Evolutionary conservation across 192 early-diverging fungal genomes (phyloP), one percentile per base, ranked within the genome.

Genomic region (Coemansia sp.): DNA sequence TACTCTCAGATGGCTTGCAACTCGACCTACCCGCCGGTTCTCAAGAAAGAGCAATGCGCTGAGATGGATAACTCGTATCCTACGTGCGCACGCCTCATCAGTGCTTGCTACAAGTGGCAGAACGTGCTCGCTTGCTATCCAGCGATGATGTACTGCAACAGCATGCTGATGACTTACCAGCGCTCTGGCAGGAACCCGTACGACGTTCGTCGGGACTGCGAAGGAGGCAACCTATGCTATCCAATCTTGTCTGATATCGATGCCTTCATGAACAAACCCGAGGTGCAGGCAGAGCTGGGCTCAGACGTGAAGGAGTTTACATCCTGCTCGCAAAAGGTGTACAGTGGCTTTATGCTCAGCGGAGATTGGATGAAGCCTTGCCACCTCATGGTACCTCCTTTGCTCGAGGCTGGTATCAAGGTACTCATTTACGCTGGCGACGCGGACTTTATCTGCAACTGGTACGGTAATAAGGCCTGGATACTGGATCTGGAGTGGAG

Each of bases 341-440:
- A 95, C 80, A 77, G 84, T 42, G 79, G 90, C 22, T 97, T 96
- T 86, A 86, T 87, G 65, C 78, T 94, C 62, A 88, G 87, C 41
- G 96, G 95, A 42, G 96, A 96, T 86, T 95, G 90, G 91, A 95
- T 94, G 93, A 88, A 88, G 67, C 95, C 95, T 24, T 96, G 89
- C 71, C 87, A 89, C 38, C 68, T 59, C 12, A 86, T 88, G 72
- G 73, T 94, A 10, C 89, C 90, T 34, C 87, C 86, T 24, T 74
- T 97, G 65, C 89, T 98, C 38, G 92, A 90, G 49, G 89, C 87
- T 66, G 92, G 92, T 40, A 87, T 97, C 71, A 90, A 91, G 31
- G 87, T 97, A 12, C 75, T 99, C 43, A 86, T 99, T 29, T 97
- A 97, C 80, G 92, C 93, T 67, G 96, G 97, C 42, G 95, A 97